Conservation (phyloP, 83 land plant species). For the Isoetes engelmannii region DNA sequence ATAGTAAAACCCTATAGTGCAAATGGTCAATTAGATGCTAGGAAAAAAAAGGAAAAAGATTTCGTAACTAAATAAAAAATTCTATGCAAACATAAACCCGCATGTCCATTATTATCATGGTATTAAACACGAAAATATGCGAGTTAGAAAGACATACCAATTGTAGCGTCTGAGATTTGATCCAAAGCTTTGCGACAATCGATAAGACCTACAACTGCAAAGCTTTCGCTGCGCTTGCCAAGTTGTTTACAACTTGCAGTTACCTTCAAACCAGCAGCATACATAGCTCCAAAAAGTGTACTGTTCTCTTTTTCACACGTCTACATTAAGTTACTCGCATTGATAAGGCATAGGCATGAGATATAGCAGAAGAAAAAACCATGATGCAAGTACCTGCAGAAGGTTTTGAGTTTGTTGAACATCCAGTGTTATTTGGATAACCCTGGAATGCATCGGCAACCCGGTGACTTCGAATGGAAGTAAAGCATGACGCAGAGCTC, state of each 20-base stretch:
- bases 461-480: not conserved
- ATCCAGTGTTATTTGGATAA: not conserved
- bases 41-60: no score
- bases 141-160: not conserved
- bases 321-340: not conserved
- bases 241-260: not conserved
- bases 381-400: not conserved
- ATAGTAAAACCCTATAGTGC: not conserved
- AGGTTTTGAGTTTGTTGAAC: not conserved
- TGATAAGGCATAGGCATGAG: not conserved
- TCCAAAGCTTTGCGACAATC: not conserved
- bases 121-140: not conserved
- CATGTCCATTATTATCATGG: not conserved
- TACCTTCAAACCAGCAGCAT: not conserved
- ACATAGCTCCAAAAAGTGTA: not conserved
- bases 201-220: not conserved
- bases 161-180: not conserved
- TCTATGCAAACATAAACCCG: not conserved
- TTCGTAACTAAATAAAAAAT: not conserved
- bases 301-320: not conserved
- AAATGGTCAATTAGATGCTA: no score
- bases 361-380: not conserved
- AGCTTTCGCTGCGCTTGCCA: not conserved
- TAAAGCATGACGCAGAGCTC: not conserved
- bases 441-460: not conserved